Conservation (phyloP, 306 rosid species). For the Oemleria cerasiformis region DNA sequence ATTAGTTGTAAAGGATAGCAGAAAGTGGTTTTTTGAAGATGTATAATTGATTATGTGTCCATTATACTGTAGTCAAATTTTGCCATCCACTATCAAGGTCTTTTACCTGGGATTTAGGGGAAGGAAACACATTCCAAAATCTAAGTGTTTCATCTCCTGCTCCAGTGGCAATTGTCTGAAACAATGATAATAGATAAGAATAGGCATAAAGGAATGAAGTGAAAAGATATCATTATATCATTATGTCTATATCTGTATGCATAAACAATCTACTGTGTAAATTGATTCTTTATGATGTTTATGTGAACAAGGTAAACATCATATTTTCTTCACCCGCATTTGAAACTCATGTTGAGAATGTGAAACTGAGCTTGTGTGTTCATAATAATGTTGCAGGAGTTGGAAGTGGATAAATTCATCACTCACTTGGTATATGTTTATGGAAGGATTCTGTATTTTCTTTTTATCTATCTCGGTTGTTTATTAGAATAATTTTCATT, state of each 20-base stretch:
- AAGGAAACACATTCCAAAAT: slow-evolving; percentile 97
- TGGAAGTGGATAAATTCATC: slow-evolving; percentile 76
- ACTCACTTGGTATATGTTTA: slow-evolving; percentile 59
- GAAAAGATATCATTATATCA: too few relatives aligned
- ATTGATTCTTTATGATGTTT: too few relatives aligned
- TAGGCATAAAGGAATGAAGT: not conserved
- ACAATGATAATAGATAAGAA: slow-evolving; percentile 26
- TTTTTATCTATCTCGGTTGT: not conserved
- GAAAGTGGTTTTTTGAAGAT: too few relatives aligned
- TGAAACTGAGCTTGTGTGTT: not conserved
- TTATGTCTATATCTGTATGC: too few relatives aligned
- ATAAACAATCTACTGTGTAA: too few relatives aligned
- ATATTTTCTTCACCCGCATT: not conserved
- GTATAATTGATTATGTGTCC: too few relatives aligned
- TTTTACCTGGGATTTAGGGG: slow-evolving; percentile 96
- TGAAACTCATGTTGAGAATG: not conserved
- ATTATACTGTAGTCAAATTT: too few relatives aligned
- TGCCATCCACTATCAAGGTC: slow-evolving; percentile 9
- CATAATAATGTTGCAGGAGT: slow-evolving; percentile 41
- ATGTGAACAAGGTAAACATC: slow-evolving; percentile 49
- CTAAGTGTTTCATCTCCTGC: slow-evolving; percentile 99
- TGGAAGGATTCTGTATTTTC: not conserved
- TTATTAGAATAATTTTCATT: not conserved
- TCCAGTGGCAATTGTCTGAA: slow-evolving; percentile 96
- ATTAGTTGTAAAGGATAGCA: too few relatives aligned